phyloP scores from a whole-genome alignment of 1,284 basidiomycete genomes.

The Irpex sp. region DNA sequence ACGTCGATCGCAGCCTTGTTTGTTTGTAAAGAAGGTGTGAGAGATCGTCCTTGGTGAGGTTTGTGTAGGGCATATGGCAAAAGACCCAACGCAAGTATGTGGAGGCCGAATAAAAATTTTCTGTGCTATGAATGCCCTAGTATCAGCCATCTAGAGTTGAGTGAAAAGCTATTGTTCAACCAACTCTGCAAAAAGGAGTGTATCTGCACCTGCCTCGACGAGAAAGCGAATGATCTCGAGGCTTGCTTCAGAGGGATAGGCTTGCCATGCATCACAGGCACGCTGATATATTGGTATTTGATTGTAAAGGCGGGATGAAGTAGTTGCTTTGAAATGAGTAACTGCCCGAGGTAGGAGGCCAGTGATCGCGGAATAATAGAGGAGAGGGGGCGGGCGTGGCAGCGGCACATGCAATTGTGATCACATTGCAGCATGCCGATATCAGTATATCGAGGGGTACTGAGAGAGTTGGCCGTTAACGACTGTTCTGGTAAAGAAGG shows the following conservation, averaged over 20 bases:
- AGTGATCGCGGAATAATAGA: background rate
- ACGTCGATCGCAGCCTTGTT: background rate
- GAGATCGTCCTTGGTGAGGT: background rate
- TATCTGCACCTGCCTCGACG: background rate
- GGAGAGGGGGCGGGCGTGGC: background rate
- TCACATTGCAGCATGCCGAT: background rate
- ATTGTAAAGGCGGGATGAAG: background rate
- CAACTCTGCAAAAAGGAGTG: background rate
- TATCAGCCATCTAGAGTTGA: background rate
- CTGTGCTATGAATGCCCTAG: background rate
- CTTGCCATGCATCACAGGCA: background rate
- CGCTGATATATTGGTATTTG: no score
- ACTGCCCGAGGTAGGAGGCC: background rate
- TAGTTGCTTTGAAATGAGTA: background rate
- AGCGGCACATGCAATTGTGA: background rate
- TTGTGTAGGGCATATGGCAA: background rate
- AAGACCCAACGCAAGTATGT: background rate
- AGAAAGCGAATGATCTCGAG: background rate
- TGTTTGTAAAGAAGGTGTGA: background rate
- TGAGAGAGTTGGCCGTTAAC: no score
- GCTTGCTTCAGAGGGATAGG: background rate
- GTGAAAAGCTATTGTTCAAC: background rate
- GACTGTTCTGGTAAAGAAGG: no score
- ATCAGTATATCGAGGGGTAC: no score
- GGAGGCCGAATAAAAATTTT: background rate